These are phyloP conservation scores for Obba rivulosa DNA, from an alignment of 768 basidiomycete species.

Conservation along the genomic window DNA sequence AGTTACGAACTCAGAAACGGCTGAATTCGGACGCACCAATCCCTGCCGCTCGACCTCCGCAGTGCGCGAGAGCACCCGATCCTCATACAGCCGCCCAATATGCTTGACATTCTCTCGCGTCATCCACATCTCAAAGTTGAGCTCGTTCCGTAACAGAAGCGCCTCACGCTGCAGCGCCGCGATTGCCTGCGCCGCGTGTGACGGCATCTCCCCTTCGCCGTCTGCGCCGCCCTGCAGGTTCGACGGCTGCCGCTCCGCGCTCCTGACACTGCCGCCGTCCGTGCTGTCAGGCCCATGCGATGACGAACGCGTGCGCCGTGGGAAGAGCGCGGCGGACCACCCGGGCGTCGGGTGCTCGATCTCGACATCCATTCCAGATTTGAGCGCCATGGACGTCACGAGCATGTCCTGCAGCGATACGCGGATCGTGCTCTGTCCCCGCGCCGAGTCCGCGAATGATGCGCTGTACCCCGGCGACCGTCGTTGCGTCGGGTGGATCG, in stretches of 20 bases:
- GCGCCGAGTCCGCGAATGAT: neutral
- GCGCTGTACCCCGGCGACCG: slow-evolving; percentile 1
- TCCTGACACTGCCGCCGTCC: neutral
- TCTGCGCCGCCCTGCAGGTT: too few relatives aligned
- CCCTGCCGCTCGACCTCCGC: slow-evolving; percentile 81
- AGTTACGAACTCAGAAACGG: slow-evolving; percentile 1
- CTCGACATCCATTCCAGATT: slow-evolving; percentile 63
- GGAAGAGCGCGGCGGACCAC: slow-evolving; percentile 48
- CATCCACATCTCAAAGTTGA: slow-evolving; percentile 83
- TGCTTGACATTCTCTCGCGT: slow-evolving; percentile 78
- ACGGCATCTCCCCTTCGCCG: slow-evolving; percentile 24
- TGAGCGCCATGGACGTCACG: slow-evolving; percentile 64
- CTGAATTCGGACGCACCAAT: slow-evolving; percentile 44
- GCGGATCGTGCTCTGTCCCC: slow-evolving; percentile 9
- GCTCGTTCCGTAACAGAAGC: slow-evolving; percentile 68
- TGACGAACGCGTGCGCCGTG: slow-evolving; percentile 16
- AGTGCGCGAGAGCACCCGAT: slow-evolving; percentile 63
- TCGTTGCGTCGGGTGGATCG: neutral
- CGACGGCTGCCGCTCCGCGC: neutral
- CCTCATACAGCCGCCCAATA: slow-evolving; percentile 74
- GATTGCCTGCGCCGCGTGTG: slow-evolving; percentile 59
- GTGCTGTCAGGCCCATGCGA: slow-evolving; percentile 16
- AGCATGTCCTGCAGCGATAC: slow-evolving; percentile 77
- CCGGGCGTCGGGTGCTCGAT: slow-evolving; percentile 43
- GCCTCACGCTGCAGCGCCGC: slow-evolving; percentile 71